Evolutionary conservation across 768 basidiomycete genomes (phyloP).

Genomic region (Lyophyllum semitale): DNA sequence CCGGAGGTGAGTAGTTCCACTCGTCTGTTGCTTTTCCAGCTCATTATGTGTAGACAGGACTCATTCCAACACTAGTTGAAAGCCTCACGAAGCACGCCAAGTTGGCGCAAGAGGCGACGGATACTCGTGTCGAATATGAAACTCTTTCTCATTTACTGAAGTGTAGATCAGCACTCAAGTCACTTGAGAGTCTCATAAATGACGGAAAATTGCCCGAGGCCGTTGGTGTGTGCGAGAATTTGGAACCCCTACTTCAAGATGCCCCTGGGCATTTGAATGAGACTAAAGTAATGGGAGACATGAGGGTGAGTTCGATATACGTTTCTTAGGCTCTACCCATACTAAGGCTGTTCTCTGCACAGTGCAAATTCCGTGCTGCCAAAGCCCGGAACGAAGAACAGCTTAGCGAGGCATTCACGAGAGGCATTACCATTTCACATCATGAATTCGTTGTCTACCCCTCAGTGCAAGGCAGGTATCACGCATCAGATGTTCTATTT

Average conservation of each 20-base stretch:
- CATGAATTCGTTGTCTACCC: constrained; percentile 51
- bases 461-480: constrained; percentile 44
- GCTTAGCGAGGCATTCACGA: constrained; percentile 65
- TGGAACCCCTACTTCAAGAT: constrained; percentile 46
- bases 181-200: constrained; percentile 47
- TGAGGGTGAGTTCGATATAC: constrained; percentile 54
- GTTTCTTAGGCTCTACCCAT: background rate
- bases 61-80: constrained; percentile 59
- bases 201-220: constrained; percentile 68
- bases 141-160: constrained; percentile 56
- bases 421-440: constrained; percentile 54
- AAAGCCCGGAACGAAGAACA: constrained; percentile 70
- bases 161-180: constrained; percentile 49
- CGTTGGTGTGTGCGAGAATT: constrained; percentile 39
- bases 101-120: constrained; percentile 61
- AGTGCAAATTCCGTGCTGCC: constrained; percentile 59
- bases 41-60: constrained; percentile 55
- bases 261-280: constrained; percentile 54
- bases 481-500: background rate
- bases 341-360: background rate
- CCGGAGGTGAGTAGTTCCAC: constrained; percentile 52
- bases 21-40: background rate
- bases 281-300: constrained; percentile 52
- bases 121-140: constrained; percentile 52
- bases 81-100: constrained; percentile 60